Base-by-base conservation (phyloP, 805 yeast genomes). In the Starmerella geochares region DNA sequence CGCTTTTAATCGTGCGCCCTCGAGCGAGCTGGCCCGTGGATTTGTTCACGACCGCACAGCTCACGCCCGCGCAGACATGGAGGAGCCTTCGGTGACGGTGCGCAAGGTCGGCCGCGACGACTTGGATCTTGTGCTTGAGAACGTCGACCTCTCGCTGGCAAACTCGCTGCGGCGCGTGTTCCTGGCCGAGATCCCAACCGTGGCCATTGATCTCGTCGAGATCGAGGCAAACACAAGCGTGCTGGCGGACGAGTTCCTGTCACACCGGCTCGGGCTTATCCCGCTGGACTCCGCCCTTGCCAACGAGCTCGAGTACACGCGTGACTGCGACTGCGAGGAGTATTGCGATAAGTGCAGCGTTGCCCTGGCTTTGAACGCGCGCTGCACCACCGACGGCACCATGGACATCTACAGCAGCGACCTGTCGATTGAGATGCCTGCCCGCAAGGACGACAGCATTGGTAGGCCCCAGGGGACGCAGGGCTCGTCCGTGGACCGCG, bases 281-380 rank as follows among this genome's bases (percentile, higher is more conserved):
- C 99, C 99, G 1, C 71, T 92, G 42, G 83, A 81, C 57, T 80
- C 94, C 59, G 78, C 79, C 37, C 90, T 85, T 53, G 86, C 88
- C 40, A 95, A 86, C 46, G 76, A 80, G 54, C 71, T 90, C 56
- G 80, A 86, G 54, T 90, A 88, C 68, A 81, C 94, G 25, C 77
- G 96, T 64, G 98, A 92, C 66, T 92, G 99, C 67, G 88, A 94
- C 39, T 92, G 99, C 71, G 98, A 92, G 65, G 94, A 88, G 64
- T 90, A 92, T 70, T 92, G 99, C 69, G 88, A 86, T 53, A 82
- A 83, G 66, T 92, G 99, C 70, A 81, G 95, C 3, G 97, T 92
- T 21, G 86, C 82, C 56, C 74, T 92, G 50, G 80, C 82, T 51
- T 70, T 92, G 55, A 80, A 85, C 50, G 98, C 96, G n/a, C 74